Conservation (phyloP, 768 basidiomycete genomes). For the Lactarius hatsudake region DNA sequence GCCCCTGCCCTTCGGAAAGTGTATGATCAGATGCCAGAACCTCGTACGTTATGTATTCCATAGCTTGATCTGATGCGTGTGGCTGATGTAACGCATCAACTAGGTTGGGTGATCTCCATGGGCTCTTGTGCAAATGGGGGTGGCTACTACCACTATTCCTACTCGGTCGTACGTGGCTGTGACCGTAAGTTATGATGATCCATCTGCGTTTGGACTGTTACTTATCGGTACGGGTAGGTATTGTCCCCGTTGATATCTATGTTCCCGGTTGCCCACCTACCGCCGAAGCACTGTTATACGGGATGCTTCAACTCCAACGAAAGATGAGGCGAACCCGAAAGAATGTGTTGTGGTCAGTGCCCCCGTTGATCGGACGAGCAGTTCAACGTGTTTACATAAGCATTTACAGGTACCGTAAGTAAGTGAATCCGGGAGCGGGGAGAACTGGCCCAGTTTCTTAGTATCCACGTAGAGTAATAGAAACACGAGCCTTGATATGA, state of each 20-base stretch:
- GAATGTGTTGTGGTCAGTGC: constrained; percentile 77
- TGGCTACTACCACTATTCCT: constrained; percentile 97
- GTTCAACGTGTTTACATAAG: not conserved
- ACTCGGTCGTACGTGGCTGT: constrained; percentile 97
- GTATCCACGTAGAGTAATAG: not conserved
- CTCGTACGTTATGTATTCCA: constrained; percentile 50
- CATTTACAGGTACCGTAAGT: constrained; percentile 49
- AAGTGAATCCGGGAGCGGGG: constrained; percentile 21
- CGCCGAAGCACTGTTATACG: constrained; percentile 95
- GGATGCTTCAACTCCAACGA: constrained; percentile 94
- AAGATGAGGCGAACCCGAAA: constrained; percentile 92
- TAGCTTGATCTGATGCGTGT: not conserved
- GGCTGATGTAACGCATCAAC: not conserved
- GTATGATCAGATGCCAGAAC: constrained; percentile 99
- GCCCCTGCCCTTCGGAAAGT: constrained; percentile 96
- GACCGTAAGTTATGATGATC: constrained; percentile 62
- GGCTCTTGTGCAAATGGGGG: constrained; percentile 99
- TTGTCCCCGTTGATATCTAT: constrained; percentile 98
- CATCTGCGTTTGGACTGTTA: constrained; percentile 16
- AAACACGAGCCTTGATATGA: not conserved
- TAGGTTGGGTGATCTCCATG: constrained; percentile 99
- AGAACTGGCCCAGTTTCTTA: not conserved
- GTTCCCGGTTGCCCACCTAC: constrained; percentile 94
- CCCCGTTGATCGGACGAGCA: constrained; percentile 1
- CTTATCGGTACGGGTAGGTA: constrained; percentile 48